Base-by-base conservation (phyloP, 257 asterid genomes). In the Asclepias syriaca region DNA sequence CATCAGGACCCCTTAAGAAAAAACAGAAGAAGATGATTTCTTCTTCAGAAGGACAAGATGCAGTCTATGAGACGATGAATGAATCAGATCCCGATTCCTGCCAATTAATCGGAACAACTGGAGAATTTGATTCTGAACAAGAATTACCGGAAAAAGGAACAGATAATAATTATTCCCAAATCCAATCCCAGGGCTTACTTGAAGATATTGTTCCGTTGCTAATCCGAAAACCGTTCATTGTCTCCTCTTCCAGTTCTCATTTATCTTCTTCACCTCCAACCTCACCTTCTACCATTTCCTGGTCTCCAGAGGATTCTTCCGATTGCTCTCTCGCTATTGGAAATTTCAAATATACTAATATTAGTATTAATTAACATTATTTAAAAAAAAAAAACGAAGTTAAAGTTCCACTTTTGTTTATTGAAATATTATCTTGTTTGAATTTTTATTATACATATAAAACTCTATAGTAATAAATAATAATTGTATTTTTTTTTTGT, bases 171-270 rank as follows among this genome's bases (percentile, higher is more conserved):
- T 43, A 43, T 43, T 43, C 48, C 48, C 11, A 43, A 43, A 43
- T 43, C 48, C 48, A 43, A 43, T 77, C 84, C 39, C 85, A 84
- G 72, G 98, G 99, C 13, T 86, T 94, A 78, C 98, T 94, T 63
- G 95, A 94, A 79, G 99, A 92, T 75, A 68, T 94, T 80, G 99
- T 94, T 70, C 99, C 97, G 18, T 79, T 88, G 75, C 50, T 78
- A 66, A 76, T 94, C 61, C 79, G 96, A 58, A 89, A 83, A 53
- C 97, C 98, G 19, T 54, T 71, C 12, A 34, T 57, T 34, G 77
- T 85, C 27, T 80, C 84, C 48, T 68, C 84, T 65, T 86, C 96
- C 22, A 22, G 21, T 24, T 24, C 58, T 51, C 43, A 48, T 29
- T 82, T 70, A 67, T 79, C 85, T 60, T 82, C 93, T 60, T 82